These are phyloP conservation scores for Lippia alba DNA, from an alignment of 305 asterid species.

Conservation along the genomic window DNA sequence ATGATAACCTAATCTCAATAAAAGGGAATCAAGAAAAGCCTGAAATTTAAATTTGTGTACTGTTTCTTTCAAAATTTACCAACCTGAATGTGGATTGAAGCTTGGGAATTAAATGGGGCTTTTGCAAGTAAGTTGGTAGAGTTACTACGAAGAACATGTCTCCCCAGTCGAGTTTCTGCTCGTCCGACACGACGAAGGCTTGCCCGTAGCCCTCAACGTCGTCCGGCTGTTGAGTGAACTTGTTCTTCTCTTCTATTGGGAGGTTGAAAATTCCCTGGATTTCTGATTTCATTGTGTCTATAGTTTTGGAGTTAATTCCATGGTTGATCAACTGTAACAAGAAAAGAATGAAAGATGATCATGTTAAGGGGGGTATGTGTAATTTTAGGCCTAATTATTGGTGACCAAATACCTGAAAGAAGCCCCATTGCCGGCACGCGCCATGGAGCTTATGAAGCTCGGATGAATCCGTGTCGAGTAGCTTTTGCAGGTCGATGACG, in stretches of 20 bases:
- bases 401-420: conserved; percentile 52
- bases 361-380: background rate
- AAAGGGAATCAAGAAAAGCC: background rate
- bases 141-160: conserved; percentile 42
- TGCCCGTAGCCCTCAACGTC: conserved; percentile 62
- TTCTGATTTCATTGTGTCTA: conserved; percentile 48
- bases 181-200: conserved; percentile 54
- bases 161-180: conserved; percentile 72
- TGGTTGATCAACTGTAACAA: conserved; percentile 56
- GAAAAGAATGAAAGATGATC: no score
- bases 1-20: no score
- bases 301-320: conserved; percentile 37
- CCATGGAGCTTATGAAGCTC: conserved; percentile 46
- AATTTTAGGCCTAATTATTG: no score
- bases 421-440: conserved; percentile 61
- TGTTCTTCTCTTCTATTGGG: conserved; percentile 46
- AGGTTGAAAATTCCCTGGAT: conserved; percentile 48
- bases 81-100: conserved; percentile 50
- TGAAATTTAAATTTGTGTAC: background rate
- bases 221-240: conserved; percentile 35
- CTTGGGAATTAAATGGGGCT: conserved; percentile 49
- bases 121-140: conserved; percentile 39
- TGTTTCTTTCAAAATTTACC: no score
- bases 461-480: conserved; percentile 18
- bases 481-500: conserved; percentile 35